Base-by-base conservation (phyloP, 179 eudicot species). In the Silene vulgaris region DNA sequence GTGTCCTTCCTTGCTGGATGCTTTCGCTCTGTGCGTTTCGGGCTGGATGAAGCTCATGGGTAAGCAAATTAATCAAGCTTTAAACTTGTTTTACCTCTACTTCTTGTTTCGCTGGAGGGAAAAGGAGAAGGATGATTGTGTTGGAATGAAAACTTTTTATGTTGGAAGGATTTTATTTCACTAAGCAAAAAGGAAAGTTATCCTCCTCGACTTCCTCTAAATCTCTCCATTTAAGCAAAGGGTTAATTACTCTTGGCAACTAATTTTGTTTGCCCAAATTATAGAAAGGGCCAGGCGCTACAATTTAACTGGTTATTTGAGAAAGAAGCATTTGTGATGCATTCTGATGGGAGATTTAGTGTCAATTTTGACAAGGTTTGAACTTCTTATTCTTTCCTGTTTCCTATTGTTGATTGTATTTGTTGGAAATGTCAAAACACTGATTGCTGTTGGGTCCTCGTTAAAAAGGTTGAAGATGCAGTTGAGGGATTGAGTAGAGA, bases 41-140 rank as follows among this genome's bases (percentile, higher is more conserved):
- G 99, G 11, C 76, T 95, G 81, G 97, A 95, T 84, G 99, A 95
- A 89, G 96, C 99, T 87, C 99, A 95, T 74, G 99, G 99, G 99
- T 95, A 86, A 88, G 87, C 50, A 28, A 63, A 52, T 77, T 66
- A 21, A 45, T 32, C 76, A 72, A 29, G 9, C 32, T 65, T 74
- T 35, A 26, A 21, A 62, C 13, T 65, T 28, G 37, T 3, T 75
- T 37, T 43, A 17, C 67, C 29, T 75, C 59, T 52, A 52, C 59
- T 13, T 3, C 16, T 52, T 12, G 17, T 40, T 8, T 40, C 2
- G 12, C 12, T 7, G 48, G 48, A 40, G 48, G 48, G 48, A 8
- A 40, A 40, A 40, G 12, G 12, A 40, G 12, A 8, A 40, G 8
- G 43, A 37, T 37, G 43, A 37, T 37, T 37, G 43, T 37, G 43